phyloP scores from a whole-genome alignment of 75 land plant genomes.

The Sequoia sempervirens region DNA sequence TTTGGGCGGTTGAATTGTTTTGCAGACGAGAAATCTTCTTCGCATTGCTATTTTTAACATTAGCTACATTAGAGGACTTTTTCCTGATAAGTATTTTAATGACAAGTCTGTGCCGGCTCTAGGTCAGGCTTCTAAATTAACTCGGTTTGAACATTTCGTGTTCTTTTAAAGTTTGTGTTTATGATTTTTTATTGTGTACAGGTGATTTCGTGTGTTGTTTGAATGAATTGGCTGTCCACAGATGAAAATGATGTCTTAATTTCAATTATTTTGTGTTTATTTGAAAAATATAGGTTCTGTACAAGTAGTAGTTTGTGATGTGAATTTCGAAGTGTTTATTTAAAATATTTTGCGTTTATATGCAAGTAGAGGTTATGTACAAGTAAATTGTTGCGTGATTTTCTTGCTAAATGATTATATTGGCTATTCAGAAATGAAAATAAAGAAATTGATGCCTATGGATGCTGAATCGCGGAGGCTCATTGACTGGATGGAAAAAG shows the following conservation, averaged over 20 bases:
- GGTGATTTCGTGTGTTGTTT: neutral
- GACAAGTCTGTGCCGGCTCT: constrained; percentile 79
- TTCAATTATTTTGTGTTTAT: neutral
- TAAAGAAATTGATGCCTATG: constrained; percentile 92
- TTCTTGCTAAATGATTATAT: neutral
- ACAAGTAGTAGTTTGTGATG: neutral
- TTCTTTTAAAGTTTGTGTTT: neutral
- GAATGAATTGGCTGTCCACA: constrained; percentile 22
- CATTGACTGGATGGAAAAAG: constrained; percentile 52
- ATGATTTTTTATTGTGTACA: neutral
- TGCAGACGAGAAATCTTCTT: constrained; percentile 79
- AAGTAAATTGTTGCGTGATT: neutral
- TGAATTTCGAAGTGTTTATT: neutral
- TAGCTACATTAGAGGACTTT: constrained; percentile 89
- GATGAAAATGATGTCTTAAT: constrained; percentile 59
- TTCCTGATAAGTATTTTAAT: constrained; percentile 82
- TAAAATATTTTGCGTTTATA: neutral
- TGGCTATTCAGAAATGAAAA: constrained; percentile 70
- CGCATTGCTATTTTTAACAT: constrained; percentile 89
- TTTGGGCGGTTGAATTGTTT: neutral
- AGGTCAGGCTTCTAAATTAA: constrained; percentile 29
- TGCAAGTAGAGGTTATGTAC: neutral
- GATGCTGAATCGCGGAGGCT: constrained; percentile 85
- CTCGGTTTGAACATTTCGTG: neutral
- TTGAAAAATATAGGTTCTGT: neutral